phyloP scores from a whole-genome alignment of 2,329 filamentous ascomycete species.

The Colletotrichum endophyticum region DNA sequence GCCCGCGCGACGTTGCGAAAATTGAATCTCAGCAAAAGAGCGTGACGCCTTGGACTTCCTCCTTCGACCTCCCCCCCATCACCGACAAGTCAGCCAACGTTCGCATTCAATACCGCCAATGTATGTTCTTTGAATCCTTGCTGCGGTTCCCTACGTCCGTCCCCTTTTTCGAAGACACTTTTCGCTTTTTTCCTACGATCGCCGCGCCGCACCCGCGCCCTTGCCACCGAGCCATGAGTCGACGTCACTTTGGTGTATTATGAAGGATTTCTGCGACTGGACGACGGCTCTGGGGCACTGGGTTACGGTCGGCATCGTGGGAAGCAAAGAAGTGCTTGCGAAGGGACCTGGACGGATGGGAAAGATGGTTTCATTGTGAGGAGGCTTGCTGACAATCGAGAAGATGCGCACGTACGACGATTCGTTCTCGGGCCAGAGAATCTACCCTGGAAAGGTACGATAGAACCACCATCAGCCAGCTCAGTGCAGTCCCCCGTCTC shows the following conservation, averaged over 20 bases:
- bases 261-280: not conserved
- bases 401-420: constrained; percentile 74
- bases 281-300: not conserved
- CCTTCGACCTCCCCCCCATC: constrained; percentile 10
- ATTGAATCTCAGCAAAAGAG: constrained; percentile 12
- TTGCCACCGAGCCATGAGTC: not conserved
- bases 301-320: not conserved
- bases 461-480: constrained; percentile 3
- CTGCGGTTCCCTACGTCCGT: not conserved
- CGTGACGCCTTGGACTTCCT: not conserved
- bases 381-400: constrained; percentile 25
- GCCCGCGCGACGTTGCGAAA: constrained; percentile 1
- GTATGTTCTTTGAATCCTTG: not conserved
- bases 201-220: not conserved
- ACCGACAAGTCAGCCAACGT: constrained; percentile 21
- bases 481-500: not conserved
- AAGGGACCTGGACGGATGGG: not conserved
- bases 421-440: constrained; percentile 69
- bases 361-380: not conserved
- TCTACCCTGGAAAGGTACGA: constrained; percentile 72
- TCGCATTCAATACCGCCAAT: constrained; percentile 21
- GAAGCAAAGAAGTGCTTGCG: not conserved
- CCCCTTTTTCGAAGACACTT: not conserved
- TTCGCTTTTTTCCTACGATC: not conserved
- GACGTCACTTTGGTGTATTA: not conserved